Base-by-base conservation (phyloP, 176 grass and related monocot species). In the Triticum dicoccoides region DNA sequence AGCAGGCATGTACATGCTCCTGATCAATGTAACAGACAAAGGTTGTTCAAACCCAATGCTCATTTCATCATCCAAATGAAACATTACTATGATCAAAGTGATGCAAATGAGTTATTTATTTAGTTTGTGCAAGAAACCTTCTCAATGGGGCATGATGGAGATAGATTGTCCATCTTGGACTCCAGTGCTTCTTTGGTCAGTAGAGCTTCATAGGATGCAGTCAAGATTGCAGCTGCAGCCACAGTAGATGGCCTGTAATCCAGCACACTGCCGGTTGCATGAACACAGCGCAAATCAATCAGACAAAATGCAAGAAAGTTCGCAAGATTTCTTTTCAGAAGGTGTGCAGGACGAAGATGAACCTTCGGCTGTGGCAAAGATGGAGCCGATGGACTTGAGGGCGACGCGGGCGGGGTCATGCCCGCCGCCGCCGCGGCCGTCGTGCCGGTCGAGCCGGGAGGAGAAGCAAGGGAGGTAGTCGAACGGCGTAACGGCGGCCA, bases 401-500 rank as follows among this genome's bases (percentile, higher is more conserved):
- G 74, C 83, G n/a, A 76, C 49, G 6, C 23, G 66, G 69, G 69
- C 70, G 30, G 81, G 84, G 74, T 78, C 80, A 39, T 74, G 79
- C 56, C 71, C 85, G 85, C 35, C 65, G 65, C 88, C 59, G 65
- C 54, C 61, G 86, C 68, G 62, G 35, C 70, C 90, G 54, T 49
- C 84, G 56, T 83, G 84, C 14, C 61, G 89, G 83, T 92, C 81
- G 37, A 94, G 72, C 18, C 87, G 67, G 27, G 89, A 94, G 11
- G 84, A 49, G 64, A 94, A 89, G 77, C 87, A 94, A 65, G 86
- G 73, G 79, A 94, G 89, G 84, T 92, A 98, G 37, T 98, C 97
- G n/a, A 98, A 96, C 2, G 97, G 97, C 69, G 97, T 96, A 47
- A 96, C 91, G 67, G 76, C 91, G 79, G 76, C 85, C 94, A 96